Evolutionary conservation across 139 green algal genomes (phyloP).

Genomic region (Tetradesmus lagerheimii): DNA sequence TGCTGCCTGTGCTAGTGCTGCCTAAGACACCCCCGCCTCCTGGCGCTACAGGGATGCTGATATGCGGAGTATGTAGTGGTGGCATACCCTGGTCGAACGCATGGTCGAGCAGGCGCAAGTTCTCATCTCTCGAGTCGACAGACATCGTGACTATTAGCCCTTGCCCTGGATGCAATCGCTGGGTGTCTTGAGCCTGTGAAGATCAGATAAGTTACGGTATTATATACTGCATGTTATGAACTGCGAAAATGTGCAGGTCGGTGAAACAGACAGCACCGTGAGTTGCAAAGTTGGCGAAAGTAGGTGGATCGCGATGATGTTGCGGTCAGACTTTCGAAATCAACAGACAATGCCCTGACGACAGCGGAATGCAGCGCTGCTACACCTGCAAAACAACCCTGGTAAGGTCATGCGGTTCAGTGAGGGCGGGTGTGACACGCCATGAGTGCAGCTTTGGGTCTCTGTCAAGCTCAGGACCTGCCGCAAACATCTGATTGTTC

Average conservation of each 20-base stretch:
- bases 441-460: no score
- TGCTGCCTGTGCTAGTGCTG: conserved; percentile 9
- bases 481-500: no score
- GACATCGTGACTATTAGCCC: neutral
- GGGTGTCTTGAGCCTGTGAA: neutral
- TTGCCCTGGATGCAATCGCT: neutral
- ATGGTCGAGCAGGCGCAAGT: neutral
- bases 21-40: neutral
- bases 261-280: neutral
- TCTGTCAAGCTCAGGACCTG: no score
- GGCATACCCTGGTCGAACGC: neutral
- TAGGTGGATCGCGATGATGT: neutral
- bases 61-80: neutral
- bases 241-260: neutral
- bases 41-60: neutral
- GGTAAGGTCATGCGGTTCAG: neutral
- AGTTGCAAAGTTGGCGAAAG: neutral
- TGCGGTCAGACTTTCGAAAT: neutral
- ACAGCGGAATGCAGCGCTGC: neutral
- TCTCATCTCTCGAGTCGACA: neutral
- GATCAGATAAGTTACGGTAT: neutral
- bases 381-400: neutral
- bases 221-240: neutral
- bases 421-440: neutral
- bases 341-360: neutral